Base-by-base conservation (phyloP, 352 stramenopile genomes). In the Pythium vanterpoolii region DNA sequence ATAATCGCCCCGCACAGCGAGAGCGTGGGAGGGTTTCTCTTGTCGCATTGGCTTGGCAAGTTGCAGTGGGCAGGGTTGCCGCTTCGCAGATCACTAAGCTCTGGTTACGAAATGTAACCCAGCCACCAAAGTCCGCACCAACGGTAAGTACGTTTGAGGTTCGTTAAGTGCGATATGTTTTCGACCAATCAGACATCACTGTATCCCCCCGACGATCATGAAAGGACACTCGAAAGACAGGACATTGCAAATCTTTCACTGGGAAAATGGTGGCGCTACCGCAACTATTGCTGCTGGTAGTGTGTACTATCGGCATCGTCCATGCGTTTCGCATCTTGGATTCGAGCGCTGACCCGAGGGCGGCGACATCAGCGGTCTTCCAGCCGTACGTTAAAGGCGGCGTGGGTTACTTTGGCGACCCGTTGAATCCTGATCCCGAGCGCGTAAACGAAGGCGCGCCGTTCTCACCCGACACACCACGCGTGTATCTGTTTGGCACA, bases 341-440 rank as follows among this genome's bases (percentile, higher is more conserved):
- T 19, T 70, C 70, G 24, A 56, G 54, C 0, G 62, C 44, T 3
- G 75, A 88, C 14, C 68, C 70, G 8, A 30, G 70, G 3, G 55
- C 62, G 1, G 56, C 46, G 5, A 74, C 71, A 10, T 62, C 58
- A 10, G 82, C 82, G 1, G 68, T 76, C 6, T 97, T 97, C 45
- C 72, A 86, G 53, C 90, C 92, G 14, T 97, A 97, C 56, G 83
- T 80, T 7, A 59, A 56, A 8, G 90, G 91, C 16, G 78, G 77
- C 45, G 91, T 95, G 1, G 90, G 87, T 14, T 86, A 88, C 59
- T 92, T 89, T 36, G 87, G 90, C 44, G 85, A 97, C 56, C 77
- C 85, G 4, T 42, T 60, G 14, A 89, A 91, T 50, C 76, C 69
- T 9, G 60, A 73, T 23, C 66, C 79, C 1, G 83, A 93, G 53